phyloP scores from a whole-genome alignment of 1,284 basidiomycete species.

The Somion occarium region DNA sequence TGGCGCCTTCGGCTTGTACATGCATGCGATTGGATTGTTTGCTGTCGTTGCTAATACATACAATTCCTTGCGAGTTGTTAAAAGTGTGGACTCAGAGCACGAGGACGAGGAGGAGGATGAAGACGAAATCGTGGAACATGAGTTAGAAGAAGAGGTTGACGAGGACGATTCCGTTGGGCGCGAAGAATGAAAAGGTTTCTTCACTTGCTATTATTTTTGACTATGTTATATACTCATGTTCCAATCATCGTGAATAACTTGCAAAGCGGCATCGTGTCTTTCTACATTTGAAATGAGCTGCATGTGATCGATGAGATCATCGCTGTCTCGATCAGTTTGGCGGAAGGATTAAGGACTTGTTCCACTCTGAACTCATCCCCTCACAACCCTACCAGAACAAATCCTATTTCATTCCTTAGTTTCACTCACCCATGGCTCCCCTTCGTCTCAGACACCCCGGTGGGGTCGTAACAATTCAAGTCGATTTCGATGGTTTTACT shows the following conservation, averaged over 20 bases:
- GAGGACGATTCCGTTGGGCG: conserved; percentile 4
- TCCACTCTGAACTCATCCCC: too few species aligned
- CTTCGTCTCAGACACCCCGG: conserved; percentile 77
- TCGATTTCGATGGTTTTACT: conserved; percentile 58
- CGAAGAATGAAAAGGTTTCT: neutral
- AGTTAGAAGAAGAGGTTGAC: conserved; percentile 10
- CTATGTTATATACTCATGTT: neutral
- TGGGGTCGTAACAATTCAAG: conserved; percentile 74
- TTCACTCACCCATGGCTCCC: conserved; percentile 61
- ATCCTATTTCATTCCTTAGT: too few species aligned
- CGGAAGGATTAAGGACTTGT: too few species aligned
- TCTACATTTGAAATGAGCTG: neutral
- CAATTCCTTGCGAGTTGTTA: conserved; percentile 4
- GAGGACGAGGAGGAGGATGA: conserved; percentile 15
- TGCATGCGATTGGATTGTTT: conserved; percentile 11
- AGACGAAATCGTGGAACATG: conserved; percentile 14
- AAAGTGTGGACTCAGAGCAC: conserved; percentile 22
- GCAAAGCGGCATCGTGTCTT: neutral
- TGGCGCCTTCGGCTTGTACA: conserved; percentile 21
- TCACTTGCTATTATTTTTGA: neutral
- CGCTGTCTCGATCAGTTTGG: too few species aligned
- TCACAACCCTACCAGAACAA: too few species aligned
- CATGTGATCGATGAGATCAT: too few species aligned
- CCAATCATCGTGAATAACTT: neutral
- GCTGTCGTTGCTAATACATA: conserved; percentile 8